Evolutionary conservation across 768 basidiomycete genomes (phyloP), one percentile per base, ranked within the genome.

Genomic region (Suillus plorans): DNA sequence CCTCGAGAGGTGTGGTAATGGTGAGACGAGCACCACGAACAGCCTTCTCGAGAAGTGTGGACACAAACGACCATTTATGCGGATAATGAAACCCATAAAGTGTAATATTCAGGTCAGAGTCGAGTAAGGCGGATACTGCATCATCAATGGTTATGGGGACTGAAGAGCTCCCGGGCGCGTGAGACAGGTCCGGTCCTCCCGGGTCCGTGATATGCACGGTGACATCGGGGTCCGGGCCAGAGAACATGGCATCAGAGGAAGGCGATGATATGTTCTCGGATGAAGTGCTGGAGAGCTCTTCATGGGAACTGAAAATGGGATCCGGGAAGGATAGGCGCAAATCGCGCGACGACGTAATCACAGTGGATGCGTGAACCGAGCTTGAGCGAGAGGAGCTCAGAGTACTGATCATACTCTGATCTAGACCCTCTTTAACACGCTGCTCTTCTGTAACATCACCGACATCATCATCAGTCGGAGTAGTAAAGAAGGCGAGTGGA

Each of bases 381-480:
- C 85, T 86, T 20, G 89, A 85, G 69, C 90, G 87, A 63, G 91
- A 92, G 58, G 86, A 82, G 77, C 85, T 89, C 66, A 93, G 82
- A 18, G 91, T 93, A 76, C 91, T 89, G 71, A 90, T 82, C 79
- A 92, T 85, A 78, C 91, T 93, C 78, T 93, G 91, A 75, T 93
- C 89, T 64, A 93, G 83, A 25, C 85, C 91, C 69, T 87, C 89
- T 69, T 85, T 88, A 69, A 92, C 86, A 50, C 84, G 82, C 69
- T 86, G 80, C 68, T 93, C 90, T 74, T 92, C 91, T 42, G 77
- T 78, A 18, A 80, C 78, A 68, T 84, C 82, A 39, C 37, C 58
- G 41, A 12, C 22, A 56, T 77, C 74, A 37, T 79, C 76, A 49
- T 73, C 73, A 63, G 67, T 68, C 59, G 72, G 66, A 63, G 70